These are phyloP conservation scores for Cladosporium halotolerans DNA, from an alignment of 2,329 filamentous ascomycete genomes.

Conservation along the genomic window DNA sequence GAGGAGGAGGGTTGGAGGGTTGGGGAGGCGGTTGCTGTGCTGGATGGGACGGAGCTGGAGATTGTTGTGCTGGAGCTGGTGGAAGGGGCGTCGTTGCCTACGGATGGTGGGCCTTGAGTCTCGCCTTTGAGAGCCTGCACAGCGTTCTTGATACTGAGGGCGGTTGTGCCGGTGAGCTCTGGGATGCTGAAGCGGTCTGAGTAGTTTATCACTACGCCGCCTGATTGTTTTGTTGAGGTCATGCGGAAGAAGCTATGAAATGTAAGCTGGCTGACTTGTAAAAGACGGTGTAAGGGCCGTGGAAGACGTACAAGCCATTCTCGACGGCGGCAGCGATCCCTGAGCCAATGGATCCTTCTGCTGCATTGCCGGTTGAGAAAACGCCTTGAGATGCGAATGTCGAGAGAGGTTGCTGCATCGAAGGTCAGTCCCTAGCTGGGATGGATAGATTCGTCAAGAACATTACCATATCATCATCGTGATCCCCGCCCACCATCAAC, in stretches of 20 bases:
- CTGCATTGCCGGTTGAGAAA: background rate
- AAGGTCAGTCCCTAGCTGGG: background rate
- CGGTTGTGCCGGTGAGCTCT: slow-evolving; percentile 57
- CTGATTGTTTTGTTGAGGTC: slow-evolving; percentile 47
- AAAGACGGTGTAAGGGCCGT: background rate
- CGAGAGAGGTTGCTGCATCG: background rate
- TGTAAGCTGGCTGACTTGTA: background rate
- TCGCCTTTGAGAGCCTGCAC: slow-evolving; percentile 32
- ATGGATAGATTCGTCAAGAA: background rate
- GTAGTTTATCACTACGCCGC: slow-evolving; percentile 53
- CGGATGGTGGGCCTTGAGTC: slow-evolving; percentile 34
- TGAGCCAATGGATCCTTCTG: slow-evolving; percentile 15
- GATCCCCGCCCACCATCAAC: slow-evolving; percentile 55
- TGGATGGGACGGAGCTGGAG: background rate
- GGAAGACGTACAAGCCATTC: slow-evolving; percentile 50
- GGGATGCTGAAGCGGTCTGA: slow-evolving; percentile 59
- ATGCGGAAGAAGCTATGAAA: slow-evolving; percentile 52
- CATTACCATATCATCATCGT: slow-evolving; percentile 5
- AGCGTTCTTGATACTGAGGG: slow-evolving; percentile 34
- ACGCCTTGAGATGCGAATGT: background rate
- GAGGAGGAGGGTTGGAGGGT: background rate
- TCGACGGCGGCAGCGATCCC: slow-evolving; percentile 28
- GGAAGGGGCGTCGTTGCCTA: slow-evolving; percentile 21
- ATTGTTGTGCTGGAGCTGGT: background rate
- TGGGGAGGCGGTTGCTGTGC: background rate